phyloP scores from a whole-genome alignment of 2,329 filamentous ascomycete species.

The Alternaria arborescens region DNA sequence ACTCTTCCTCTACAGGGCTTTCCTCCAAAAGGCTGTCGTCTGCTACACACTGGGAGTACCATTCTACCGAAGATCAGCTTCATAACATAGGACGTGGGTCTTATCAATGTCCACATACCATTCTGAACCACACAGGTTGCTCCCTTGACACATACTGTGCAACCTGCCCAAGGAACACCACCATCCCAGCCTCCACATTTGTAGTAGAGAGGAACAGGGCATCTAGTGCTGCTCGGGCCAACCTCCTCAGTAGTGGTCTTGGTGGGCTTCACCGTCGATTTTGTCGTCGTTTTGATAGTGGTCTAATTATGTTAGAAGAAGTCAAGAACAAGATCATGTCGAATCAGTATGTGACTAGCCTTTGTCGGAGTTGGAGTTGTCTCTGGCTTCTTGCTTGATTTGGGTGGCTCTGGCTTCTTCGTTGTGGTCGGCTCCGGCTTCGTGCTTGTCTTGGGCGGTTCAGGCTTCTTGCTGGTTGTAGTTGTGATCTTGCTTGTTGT shows the following conservation, averaged over 20 bases:
- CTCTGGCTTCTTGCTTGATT: constrained; percentile 15
- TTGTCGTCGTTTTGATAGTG: constrained; percentile 17
- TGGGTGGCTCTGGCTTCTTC: constrained; percentile 17
- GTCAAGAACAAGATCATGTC: neutral
- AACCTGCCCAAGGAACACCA: constrained; percentile 39
- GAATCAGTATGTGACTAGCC: neutral
- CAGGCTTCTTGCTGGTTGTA: constrained; percentile 17
- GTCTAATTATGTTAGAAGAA: constrained; percentile 1
- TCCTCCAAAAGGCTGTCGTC: constrained; percentile 19
- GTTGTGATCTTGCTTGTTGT: constrained; percentile 20
- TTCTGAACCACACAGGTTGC: constrained; percentile 40
- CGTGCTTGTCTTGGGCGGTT: constrained; percentile 9
- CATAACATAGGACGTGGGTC: too few species aligned
- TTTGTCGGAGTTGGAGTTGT: constrained; percentile 12
- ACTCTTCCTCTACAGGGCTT: neutral
- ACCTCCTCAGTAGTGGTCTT: constrained; percentile 26
- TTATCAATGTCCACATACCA: constrained; percentile 25
- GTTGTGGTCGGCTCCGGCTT: constrained; percentile 7
- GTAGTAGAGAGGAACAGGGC: constrained; percentile 44
- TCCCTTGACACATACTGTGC: constrained; percentile 38
- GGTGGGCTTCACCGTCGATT: constrained; percentile 15
- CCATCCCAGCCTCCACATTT: constrained; percentile 41
- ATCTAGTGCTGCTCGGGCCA: constrained; percentile 41
- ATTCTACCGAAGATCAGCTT: constrained; percentile 30
- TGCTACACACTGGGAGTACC: constrained; percentile 40